Base-by-base conservation (phyloP, 768 basidiomycete species). In the Tricholoma terreum region DNA sequence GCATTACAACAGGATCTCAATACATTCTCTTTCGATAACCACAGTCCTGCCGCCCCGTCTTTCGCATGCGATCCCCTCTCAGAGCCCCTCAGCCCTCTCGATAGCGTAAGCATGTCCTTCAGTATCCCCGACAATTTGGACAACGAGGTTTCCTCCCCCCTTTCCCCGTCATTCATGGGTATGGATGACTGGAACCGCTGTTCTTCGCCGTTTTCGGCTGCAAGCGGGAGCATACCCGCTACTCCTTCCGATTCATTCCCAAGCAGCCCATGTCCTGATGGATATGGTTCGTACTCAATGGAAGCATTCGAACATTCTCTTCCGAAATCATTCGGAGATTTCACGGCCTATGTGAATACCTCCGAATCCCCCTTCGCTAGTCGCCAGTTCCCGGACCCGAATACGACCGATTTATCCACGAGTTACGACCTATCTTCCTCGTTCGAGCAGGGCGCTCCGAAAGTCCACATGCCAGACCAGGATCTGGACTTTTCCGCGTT, bases 21-120 rank as follows among this genome's bases (percentile, higher is more conserved):
- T 57, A 61, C 72, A 46, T 81, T 80, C 69, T 75, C 80, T 42
- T 82, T 80, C 67, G 72, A 78, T 58, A 75, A 70, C 52, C 62
- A 71, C 31, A 54, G 67, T 1, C 68, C 73, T 6, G 73, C 74
- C 1, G 24, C 67, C 7, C 64, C 71, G 3, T 53, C 66, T 5
- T 74, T 70, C 57, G n/a, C 72, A 4, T 67, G 65, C 61, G 67
- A 69, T 52, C 66, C 68, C 10, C 58, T 68, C 35, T 63, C 67
- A 33, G 62, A 65, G 22, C 62, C 62, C 11, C 48, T 67, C 30
- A 68, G 60, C 30, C 63, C 68, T 14, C 56, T 64, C 50, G 59
- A 62, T 9, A 42, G 30, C 21, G 43, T 36, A 34, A 55, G 53
- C 42, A 15, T 58, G n/a, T 45, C 61, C n/a, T 62, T 63, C 40